These are phyloP conservation scores for Spirogloea muscicola DNA, from an alignment of 139 green algal genomes.

Conservation along the genomic window DNA sequence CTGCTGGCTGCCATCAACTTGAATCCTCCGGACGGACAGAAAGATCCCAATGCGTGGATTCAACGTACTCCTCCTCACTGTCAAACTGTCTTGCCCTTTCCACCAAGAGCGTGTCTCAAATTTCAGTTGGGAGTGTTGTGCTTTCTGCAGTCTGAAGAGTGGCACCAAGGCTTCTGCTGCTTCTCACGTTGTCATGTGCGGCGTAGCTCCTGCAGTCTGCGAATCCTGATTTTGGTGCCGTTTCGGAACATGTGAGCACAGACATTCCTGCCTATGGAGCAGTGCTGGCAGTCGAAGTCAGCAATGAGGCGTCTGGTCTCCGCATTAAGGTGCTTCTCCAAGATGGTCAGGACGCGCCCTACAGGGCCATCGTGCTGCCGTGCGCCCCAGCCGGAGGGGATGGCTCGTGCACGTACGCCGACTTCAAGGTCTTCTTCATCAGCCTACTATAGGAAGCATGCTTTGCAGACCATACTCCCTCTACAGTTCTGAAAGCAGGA, in stretches of 20 bases:
- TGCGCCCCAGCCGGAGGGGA: background rate
- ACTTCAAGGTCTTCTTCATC: constrained; percentile 4
- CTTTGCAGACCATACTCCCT: no score
- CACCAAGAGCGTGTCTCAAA: no score
- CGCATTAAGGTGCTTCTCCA: background rate
- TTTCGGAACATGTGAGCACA: background rate
- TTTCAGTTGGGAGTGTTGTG: background rate
- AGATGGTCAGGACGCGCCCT: background rate
- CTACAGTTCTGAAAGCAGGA: no score
- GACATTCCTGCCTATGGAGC: background rate
- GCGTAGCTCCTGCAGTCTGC: background rate
- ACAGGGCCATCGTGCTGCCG: background rate
- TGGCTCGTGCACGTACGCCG: background rate
- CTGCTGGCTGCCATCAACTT: no score
- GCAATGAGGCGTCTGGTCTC: background rate
- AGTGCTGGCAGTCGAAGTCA: background rate
- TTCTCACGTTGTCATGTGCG: no score
- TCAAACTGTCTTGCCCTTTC: no score
- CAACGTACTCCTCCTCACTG: no score
- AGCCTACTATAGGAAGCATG: no score
- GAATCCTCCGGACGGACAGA: no score
- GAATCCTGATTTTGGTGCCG: background rate
- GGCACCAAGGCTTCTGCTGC: no score
- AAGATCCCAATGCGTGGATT: no score
- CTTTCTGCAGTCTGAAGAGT: no score